Conservation (phyloP, 2,329 filamentous ascomycete genomes). For the Fusarium fracticaudum region DNA sequence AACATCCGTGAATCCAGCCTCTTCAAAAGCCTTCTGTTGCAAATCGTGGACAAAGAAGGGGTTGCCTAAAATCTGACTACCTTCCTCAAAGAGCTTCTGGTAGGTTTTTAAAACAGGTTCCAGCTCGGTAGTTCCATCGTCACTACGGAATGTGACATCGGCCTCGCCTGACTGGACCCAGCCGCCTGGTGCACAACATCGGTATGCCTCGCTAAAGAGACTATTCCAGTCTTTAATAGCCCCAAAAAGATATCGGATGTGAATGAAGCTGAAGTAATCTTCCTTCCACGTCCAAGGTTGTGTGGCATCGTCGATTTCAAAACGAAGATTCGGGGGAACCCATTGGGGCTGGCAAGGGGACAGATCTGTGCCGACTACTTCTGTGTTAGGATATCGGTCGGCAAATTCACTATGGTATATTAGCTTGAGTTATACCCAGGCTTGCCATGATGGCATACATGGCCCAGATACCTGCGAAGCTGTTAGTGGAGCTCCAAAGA, state of each 20-base stretch:
- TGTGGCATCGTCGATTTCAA: neutral
- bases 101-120: neutral
- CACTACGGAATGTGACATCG: neutral
- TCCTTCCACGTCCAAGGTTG: neutral
- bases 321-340: neutral
- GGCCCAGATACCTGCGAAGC: neutral
- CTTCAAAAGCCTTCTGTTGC: neutral
- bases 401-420: neutral
- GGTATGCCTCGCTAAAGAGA: neutral
- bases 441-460: neutral
- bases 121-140: neutral
- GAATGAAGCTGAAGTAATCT: neutral
- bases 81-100: neutral
- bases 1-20: neutral
- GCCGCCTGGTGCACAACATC: neutral
- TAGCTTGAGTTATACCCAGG: accelerated
- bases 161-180: neutral
- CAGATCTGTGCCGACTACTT: neutral
- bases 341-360: neutral
- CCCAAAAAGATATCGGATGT: neutral
- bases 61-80: neutral
- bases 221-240: neutral
- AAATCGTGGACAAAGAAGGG: neutral
- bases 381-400: neutral
- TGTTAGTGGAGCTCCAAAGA: accelerated